These are phyloP conservation scores for Emmonsiellopsis sp. DNA, from an alignment of 2,329 filamentous ascomycete species.

Conservation along the genomic window DNA sequence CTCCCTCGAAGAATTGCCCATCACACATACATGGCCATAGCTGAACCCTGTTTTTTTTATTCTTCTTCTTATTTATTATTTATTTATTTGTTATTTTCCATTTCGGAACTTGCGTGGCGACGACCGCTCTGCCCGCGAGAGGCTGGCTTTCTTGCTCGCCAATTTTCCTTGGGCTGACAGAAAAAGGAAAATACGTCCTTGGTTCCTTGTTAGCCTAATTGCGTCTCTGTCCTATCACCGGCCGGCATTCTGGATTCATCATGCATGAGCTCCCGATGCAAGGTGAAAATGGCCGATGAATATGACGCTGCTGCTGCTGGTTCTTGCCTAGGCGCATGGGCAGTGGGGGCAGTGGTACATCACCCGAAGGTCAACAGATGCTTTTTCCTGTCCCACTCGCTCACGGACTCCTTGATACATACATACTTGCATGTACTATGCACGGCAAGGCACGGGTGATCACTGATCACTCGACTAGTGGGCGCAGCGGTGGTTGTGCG, in stretches of 20 bases:
- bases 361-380: not conserved
- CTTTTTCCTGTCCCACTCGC: not conserved
- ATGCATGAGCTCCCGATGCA: not conserved
- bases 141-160: too few species aligned
- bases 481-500: not conserved
- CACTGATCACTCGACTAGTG: not conserved
- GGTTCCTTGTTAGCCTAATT: not conserved
- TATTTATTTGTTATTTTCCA: too few species aligned
- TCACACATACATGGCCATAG: not conserved
- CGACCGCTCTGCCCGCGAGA: not conserved
- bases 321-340: not conserved
- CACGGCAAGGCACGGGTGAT: not conserved
- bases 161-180: not conserved
- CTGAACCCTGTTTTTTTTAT: not conserved
- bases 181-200: not conserved
- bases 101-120: not conserved
- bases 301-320: not conserved
- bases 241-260: not conserved
- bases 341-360: not conserved
- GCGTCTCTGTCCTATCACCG: not conserved
- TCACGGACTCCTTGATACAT: not conserved
- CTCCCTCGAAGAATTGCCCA: not conserved
- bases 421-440: not conserved
- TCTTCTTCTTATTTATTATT: not conserved
- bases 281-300: conserved; percentile 3